Base-by-base conservation (phyloP, 2,329 filamentous ascomycete genomes). In the Sclerotinia subarctica region DNA sequence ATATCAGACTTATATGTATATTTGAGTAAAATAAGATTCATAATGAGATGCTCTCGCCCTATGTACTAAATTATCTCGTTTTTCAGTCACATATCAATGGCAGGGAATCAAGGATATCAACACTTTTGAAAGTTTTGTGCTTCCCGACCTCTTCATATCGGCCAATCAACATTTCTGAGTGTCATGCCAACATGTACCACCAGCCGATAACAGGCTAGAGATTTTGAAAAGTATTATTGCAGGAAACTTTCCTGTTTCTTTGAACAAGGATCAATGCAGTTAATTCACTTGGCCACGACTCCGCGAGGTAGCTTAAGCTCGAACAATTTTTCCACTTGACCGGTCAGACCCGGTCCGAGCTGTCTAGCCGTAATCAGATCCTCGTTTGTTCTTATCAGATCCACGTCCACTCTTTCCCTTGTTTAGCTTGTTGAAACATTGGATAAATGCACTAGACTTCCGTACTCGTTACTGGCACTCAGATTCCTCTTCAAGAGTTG, bases 351-450 rank as follows among this genome's bases (percentile, higher is more conserved):
- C 38, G 38, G 17, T n/a, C 42, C 24, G n/a, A 10, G 17, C 35
- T 44, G n/a, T 62, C 49, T 49, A 46, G 15, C n/a, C 13, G 38
- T 68, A 47, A 68, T 68, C 66, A 68, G 66, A 68, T 68, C 66
- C 62, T 66, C 56, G 13, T 58, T 29, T 26, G 46, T 26, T 32
- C 35, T 69, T 69, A 65, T 63, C 57, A 44, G 66, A 69, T 69
- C 67, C 44, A 60, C 53, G 32, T 44, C 29, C 35, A 19, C 64
- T 19, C n/a, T 46, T 35, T 49, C 17, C 46, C 38, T 67, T 38
- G 26, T 53, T 35, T 21, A 26, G 19, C 24, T 26, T 46, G 44
- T n/a, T n/a, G 17, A 62, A 51, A 62, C 5, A 51, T 17, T 38
- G n/a, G 29, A 38, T 26, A 24, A 17, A 17, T 32, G 46, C n/a